Base-by-base conservation (phyloP, 2,329 filamentous ascomycete genomes). In the Ophiognomonia clavigignenti-juglandacearum region DNA sequence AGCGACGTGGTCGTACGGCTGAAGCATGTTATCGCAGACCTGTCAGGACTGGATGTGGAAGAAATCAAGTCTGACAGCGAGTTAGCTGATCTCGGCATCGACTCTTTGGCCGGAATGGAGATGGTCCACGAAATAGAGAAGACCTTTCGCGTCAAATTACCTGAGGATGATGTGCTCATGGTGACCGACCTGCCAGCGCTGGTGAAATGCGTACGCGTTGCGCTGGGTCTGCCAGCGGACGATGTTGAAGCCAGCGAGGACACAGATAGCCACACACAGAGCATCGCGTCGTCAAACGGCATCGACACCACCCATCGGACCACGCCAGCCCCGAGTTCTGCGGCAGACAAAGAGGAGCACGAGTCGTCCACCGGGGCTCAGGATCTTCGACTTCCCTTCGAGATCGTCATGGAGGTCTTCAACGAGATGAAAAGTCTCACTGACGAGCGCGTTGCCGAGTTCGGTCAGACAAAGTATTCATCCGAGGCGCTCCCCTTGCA, bases 41-140 rank as follows among this genome's bases (percentile, higher is more conserved):
- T 47, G 13, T 42, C 45, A 4, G 45, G 45, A 16, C 9, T 50
- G 37, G 65, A 69, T 19, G 22, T 54, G 0, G 46, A 57, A 4
- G 67, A 72, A 23, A 65, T 74, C 14, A 59, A 62, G 24, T 43
- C 55, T 22, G 61, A 67, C 16, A 56, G 56, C 6, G 51, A 61
- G 14, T 59, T 75, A n/a, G 63, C 60, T 6, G 68, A 73, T 32
- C 47, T 74, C 3, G 73, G 73, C 1, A 72, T 76, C 26, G 73
- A 77, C 55, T 77, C 73, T 0, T 60, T 77, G 0, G 69, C 73
- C 64, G 69, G 63, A 0, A 75, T 74, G 67, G 73, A 77, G 53
- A 52, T 76, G 40, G 63, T 59, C 0, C 60, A 61, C 2, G 73
- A 75, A 43, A 52, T 73, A 3, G 65, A 72, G 38, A 43, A 47